A percentile compares a stretch with the other conserved stretches of the same genome.
These are phyloP conservation scores for Ophiostoma australiae DNA, from an alignment of 2,329 filamentous ascomycete species.

Conservation along the genomic window DNA sequence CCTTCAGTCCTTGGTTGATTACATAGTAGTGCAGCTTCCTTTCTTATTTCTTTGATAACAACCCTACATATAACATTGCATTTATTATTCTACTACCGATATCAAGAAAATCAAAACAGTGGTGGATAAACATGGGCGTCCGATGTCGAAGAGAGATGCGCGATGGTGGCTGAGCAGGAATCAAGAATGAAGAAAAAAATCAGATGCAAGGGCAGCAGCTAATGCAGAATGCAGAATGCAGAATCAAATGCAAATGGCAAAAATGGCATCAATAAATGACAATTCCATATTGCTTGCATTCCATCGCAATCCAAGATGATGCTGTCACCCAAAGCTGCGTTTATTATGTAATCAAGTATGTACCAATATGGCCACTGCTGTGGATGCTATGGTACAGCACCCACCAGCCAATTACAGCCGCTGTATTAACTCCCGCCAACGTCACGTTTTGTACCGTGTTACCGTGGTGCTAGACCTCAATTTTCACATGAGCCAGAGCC, in stretches of 20 bases:
- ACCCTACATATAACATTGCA: neutral
- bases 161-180: neutral
- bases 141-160: neutral
- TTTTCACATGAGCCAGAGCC: slow-evolving; percentile 12
- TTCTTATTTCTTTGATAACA: neutral
- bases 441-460: slow-evolving; percentile 5
- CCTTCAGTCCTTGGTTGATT: neutral
- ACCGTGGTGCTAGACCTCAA: neutral
- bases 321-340: neutral
- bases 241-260: neutral
- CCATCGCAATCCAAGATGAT: neutral
- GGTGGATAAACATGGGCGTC: neutral
- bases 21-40: neutral
- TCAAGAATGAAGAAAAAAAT: neutral
- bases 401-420: neutral
- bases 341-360: neutral
- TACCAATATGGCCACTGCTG: neutral
- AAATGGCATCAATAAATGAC: neutral
- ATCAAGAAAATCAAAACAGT: neutral
- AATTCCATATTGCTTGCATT: neutral
- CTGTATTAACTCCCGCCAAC: slow-evolving; percentile 7
- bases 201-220: neutral
- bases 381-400: neutral
- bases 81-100: neutral
- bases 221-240: neutral